Conservation (phyloP, 495 filamentous ascomycete species). For the Podospora tetraspora region DNA sequence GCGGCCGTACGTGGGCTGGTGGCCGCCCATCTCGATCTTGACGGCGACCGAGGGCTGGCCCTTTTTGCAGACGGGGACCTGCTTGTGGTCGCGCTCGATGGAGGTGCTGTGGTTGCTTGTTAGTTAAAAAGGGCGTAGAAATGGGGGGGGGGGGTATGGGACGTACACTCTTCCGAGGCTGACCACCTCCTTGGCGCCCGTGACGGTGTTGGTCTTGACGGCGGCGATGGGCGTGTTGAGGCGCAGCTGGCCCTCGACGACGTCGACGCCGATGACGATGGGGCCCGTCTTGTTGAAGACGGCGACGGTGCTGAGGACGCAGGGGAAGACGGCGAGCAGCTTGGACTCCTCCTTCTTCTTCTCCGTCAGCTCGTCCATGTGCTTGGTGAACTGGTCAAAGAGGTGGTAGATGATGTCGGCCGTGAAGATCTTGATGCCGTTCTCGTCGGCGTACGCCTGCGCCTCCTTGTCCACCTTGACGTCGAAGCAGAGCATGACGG, state of each 20-base stretch:
- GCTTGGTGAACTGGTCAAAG: constrained; percentile 92
- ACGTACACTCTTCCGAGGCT: constrained; percentile 92
- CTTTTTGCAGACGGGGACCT: constrained; percentile 84
- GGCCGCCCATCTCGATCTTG: constrained; percentile 90
- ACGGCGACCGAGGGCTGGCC: constrained; percentile 93
- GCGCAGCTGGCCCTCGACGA: constrained; percentile 77
- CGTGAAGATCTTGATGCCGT: constrained; percentile 97
- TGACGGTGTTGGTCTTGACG: constrained; percentile 72
- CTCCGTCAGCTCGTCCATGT: constrained; percentile 79
- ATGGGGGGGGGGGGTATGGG: too few species aligned
- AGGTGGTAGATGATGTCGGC: constrained; percentile 99
- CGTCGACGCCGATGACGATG: constrained; percentile 94
- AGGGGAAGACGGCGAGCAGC: constrained; percentile 93
- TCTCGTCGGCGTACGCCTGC: constrained; percentile 80
- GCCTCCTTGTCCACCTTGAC: constrained; percentile 99
- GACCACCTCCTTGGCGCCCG: constrained; percentile 76
- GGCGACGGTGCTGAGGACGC: constrained; percentile 78
- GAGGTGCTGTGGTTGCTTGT: constrained; percentile 54
- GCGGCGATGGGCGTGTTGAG: constrained; percentile 84
- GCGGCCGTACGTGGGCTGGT: constrained; percentile 92
- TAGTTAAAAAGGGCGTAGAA: too few species aligned
- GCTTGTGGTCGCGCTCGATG: constrained; percentile 97
- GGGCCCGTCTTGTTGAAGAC: constrained; percentile 98
- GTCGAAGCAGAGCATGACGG: constrained; percentile 99
- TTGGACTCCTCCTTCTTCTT: constrained; percentile 95